Conservation (phyloP, 2,329 filamentous ascomycete genomes). For the Colletotrichum paranaense region DNA sequence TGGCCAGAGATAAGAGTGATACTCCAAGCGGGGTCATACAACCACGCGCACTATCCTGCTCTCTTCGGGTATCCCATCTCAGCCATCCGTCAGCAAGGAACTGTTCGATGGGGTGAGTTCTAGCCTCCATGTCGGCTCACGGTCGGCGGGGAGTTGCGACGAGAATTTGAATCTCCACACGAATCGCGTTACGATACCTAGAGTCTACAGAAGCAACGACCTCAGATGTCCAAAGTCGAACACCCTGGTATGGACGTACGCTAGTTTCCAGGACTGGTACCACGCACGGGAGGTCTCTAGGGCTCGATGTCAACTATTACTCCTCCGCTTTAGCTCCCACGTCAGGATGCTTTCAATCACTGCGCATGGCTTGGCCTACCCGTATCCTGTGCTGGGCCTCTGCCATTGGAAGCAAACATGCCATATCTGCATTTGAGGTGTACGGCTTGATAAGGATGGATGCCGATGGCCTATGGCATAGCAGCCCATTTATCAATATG, state of each 20-base stretch:
- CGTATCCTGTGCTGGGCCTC: not conserved
- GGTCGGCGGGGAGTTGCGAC: not conserved
- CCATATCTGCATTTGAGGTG: not conserved
- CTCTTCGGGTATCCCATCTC: not conserved
- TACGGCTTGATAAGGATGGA: not conserved
- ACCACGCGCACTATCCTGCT: not conserved
- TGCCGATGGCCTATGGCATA: not conserved
- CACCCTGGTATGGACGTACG: not conserved
- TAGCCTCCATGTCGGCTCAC: not conserved
- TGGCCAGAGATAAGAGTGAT: constrained; percentile 1
- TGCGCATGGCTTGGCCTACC: not conserved
- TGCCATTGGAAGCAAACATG: not conserved
- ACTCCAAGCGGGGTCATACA: not conserved
- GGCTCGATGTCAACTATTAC: no score
- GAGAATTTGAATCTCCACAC: not conserved
- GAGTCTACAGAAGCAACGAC: not conserved
- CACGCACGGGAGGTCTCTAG: no score
- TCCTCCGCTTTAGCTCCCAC: no score
- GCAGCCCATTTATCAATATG: not conserved
- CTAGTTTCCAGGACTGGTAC: no score
- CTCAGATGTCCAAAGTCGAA: not conserved
- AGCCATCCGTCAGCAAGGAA: not conserved
- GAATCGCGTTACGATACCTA: not conserved
- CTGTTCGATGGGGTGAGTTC: not conserved
- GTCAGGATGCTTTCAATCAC: no score